Percentiles rank a stretch among this genome's conserved stretches.
These are phyloP conservation scores for Westerdykella sp. DNA, from an alignment of 2,329 filamentous ascomycete genomes.

Conservation along the genomic window DNA sequence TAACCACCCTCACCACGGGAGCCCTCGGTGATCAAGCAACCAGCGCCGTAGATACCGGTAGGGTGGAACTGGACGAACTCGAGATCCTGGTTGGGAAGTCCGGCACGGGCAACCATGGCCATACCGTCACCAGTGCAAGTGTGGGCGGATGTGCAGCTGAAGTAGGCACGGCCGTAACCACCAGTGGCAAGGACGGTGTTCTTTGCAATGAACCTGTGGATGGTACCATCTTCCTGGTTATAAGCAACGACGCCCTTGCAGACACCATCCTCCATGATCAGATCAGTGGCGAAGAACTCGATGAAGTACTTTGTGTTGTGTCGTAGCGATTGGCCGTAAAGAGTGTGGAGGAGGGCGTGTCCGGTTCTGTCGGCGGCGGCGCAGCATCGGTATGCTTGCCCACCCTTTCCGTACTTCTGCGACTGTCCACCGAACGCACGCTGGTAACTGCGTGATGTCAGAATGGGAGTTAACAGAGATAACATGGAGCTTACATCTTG, in stretches of 20 bases:
- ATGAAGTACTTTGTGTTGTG: conserved; percentile 99
- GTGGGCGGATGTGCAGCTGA: conserved; percentile 95
- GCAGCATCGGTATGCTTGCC: conserved; percentile 95
- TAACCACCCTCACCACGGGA: conserved; percentile 98
- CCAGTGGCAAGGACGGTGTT: conserved; percentile 96
- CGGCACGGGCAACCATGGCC: conserved; percentile 97
- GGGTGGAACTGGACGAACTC: conserved; percentile 99
- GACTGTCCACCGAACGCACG: conserved; percentile 98
- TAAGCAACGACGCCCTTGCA: conserved; percentile 96
- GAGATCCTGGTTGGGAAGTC: conserved; percentile 96
- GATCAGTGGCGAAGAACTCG: conserved; percentile 93
- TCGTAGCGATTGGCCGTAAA: conserved; percentile 92
- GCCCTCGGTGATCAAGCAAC: conserved; percentile 95
- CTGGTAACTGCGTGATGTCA: conserved; percentile 62
- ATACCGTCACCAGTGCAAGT: conserved; percentile 98
- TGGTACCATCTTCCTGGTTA: conserved; percentile 97
- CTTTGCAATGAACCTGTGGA: conserved; percentile 93
- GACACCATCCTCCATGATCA: conserved; percentile 96
- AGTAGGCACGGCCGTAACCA: conserved; percentile 96
- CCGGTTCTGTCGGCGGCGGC: conserved; percentile 95
- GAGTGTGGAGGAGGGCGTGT: conserved; percentile 94
- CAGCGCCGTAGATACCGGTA: conserved; percentile 97
- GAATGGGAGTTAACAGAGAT: background rate
- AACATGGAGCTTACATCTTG: conserved; percentile 61
- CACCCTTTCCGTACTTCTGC: conserved; percentile 90